Base-by-base conservation (phyloP, 306 rosid genomes). In the Vachellia pachyceras region DNA sequence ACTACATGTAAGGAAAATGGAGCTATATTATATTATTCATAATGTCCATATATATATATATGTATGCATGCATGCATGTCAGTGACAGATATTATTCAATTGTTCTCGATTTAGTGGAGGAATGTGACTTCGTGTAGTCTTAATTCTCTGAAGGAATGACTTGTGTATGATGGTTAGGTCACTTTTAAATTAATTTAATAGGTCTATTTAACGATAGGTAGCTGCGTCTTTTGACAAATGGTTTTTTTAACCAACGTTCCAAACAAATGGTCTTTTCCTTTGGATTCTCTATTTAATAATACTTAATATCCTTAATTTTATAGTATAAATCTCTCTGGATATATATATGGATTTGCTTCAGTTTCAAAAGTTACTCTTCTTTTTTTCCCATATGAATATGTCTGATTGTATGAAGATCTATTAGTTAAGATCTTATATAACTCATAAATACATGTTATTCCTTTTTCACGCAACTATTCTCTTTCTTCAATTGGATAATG, bases 111-210 rank as follows among this genome's bases (percentile, higher is more conserved):
- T n/a, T 69, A 22, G 73, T 69, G 73, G 73, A 10, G 25, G 37
- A 9, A 20, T 20, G n/a, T 68, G 50, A 68, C 46, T 68, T 10
- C 41, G 50, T 10, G 35, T 20, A 41, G 35, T 23, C 65, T 9
- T 22, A 58, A 58, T 20, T 68, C 25, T 41, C 25, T 66, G 39
- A 60, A 25, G 67, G 67, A 60, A 60, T 60, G 67, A 60, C 15
- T 60, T 25, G 15, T 22, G 36, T 58, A 25, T 22, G 35, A 60
- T 33, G 68, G n/a, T 12, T 11, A 23, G 37, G 40, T 25, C 68
- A 1, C 68, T 60, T 10, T 23, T 60, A 60, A 11, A 60, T 60
- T 61, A 61, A 25, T 61, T 61, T 10, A 61, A 2, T 42, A 44
- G 9, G 35, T 20, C 35, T 68, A 18, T 15, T 68, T 68, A 10